Evolutionary conservation across 2,329 filamentous ascomycete species (phyloP).

Genomic region (Akanthomyces uredinophilus): DNA sequence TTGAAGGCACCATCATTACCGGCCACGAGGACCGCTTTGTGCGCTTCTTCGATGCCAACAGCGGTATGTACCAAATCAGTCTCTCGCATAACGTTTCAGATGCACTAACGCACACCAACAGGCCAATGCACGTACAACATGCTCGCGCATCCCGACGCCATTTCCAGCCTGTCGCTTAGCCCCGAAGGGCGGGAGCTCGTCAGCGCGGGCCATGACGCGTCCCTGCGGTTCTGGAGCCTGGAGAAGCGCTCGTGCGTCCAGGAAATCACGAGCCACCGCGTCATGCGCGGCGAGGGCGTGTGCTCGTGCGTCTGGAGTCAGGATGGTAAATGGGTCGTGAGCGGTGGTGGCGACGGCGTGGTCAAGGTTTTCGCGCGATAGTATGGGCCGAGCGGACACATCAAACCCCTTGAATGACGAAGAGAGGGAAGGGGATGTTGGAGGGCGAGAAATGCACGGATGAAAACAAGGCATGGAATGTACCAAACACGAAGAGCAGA

Average conservation of each 20-base stretch:
- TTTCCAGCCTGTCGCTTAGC: constrained; percentile 85
- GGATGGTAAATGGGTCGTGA: constrained; percentile 91
- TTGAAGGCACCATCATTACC: constrained; percentile 91
- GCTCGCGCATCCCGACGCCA: constrained; percentile 91
- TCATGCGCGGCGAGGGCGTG: constrained; percentile 94
- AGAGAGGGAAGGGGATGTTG: neutral
- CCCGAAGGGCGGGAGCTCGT: constrained; percentile 93
- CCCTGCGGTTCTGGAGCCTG: constrained; percentile 91
- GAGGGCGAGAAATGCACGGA: neutral
- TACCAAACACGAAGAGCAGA: neutral
- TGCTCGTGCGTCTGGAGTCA: constrained; percentile 94
- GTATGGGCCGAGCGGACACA: neutral
- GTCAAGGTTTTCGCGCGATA: constrained; percentile 80
- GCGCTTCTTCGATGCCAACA: constrained; percentile 96
- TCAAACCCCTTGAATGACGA: no score
- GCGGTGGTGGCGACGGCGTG: constrained; percentile 88
- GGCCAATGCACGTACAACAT: constrained; percentile 99
- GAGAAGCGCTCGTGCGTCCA: constrained; percentile 95
- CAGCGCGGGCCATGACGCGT: constrained; percentile 92
- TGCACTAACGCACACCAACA: constrained; percentile 34
- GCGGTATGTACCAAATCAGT: constrained; percentile 60
- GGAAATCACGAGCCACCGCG: constrained; percentile 85
- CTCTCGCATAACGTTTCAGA: neutral
- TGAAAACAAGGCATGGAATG: neutral
- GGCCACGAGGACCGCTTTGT: constrained; percentile 96